A percentile compares a stretch with the other conserved stretches of the same genome.
These are phyloP conservation scores for Brassica carinata DNA, from an alignment of 345 rosid species.

Conservation along the genomic window DNA sequence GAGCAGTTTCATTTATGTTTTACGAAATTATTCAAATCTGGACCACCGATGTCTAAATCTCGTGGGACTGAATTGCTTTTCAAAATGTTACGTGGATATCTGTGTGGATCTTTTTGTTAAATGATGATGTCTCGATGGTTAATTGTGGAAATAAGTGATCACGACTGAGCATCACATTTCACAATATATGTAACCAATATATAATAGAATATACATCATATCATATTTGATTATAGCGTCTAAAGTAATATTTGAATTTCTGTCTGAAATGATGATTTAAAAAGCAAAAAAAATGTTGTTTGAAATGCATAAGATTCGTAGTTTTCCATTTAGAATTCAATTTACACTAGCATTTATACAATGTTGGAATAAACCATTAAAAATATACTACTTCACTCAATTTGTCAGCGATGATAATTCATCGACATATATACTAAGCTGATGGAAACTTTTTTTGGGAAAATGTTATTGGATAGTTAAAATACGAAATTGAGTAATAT, in stretches of 20 bases:
- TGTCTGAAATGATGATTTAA: constrained; percentile 17
- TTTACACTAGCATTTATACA: neutral
- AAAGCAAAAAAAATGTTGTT: neutral
- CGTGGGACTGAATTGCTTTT: constrained; percentile 10
- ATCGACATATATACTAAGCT: neutral
- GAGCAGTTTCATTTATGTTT: constrained; percentile 23
- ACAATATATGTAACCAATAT: neutral
- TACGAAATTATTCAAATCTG: constrained; percentile 33
- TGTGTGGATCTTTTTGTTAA: neutral
- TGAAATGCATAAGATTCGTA: neutral
- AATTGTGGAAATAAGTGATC: constrained; percentile 27
- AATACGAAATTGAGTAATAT: neutral
- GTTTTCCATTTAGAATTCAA: constrained; percentile 2
- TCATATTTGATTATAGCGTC: constrained; percentile 7
- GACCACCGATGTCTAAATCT: constrained; percentile 36
- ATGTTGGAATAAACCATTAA: neutral
- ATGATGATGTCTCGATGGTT: constrained; percentile 29
- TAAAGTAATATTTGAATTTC: constrained; percentile 12
- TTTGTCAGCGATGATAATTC: too few relatives aligned
- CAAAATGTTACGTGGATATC: neutral
- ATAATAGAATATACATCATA: constrained; percentile 1
- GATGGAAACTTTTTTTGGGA: neutral
- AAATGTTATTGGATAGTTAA: neutral
- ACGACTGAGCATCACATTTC: constrained; percentile 30
- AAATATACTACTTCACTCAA: neutral